Base-by-base conservation (phyloP, 2,329 filamentous ascomycete genomes). In the Exophiala sideris region DNA sequence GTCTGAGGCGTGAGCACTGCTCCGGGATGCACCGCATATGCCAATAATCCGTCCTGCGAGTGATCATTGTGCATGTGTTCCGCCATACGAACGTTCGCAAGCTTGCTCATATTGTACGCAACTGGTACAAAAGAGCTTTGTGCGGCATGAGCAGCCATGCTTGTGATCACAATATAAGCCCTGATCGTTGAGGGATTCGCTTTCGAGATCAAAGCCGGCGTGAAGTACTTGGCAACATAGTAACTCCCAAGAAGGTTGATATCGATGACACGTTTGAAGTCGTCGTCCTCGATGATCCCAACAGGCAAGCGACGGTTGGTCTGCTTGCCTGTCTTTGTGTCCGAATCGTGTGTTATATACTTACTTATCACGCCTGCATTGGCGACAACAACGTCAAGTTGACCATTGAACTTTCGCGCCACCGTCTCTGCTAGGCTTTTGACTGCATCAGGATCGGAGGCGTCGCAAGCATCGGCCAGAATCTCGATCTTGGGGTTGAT, bases 371-470 rank as follows among this genome's bases (percentile, higher is more conserved):
- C 40, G 0, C 64, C 69, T 10, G 68, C 68, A 49, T 70, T 71
- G 42, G 69, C 69, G 44, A 71, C 62, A 11, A 69, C 61, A n/a
- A 71, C 61, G 36, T 71, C 67, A n/a, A 69, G 39, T 11, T 60
- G 55, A 2, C 69, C 68, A 29, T 41, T 20, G 50, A 69, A 71
- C 6, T 48, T 45, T 32, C 59, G 50, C 16, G 63, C 61, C 14
- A 71, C 62, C 3, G 61, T 46, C 0, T 61, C 58, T 1, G 67
- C 67, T 2, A 67, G 64, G 1, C 50, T 50, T 6, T 68, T 64
- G 10, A 71, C 66, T 45, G 63, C 66, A 24, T 62, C 58, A 9
- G 47, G 58, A 33, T 65, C 64, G 5, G 66, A 52, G 10, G 52
- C 54, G 41, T 61, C 58, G 34, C 52, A 56, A 12, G 40, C 44